Conservation (phyloP, 73 alveolate genomes). For the Effrenium voratum region DNA sequence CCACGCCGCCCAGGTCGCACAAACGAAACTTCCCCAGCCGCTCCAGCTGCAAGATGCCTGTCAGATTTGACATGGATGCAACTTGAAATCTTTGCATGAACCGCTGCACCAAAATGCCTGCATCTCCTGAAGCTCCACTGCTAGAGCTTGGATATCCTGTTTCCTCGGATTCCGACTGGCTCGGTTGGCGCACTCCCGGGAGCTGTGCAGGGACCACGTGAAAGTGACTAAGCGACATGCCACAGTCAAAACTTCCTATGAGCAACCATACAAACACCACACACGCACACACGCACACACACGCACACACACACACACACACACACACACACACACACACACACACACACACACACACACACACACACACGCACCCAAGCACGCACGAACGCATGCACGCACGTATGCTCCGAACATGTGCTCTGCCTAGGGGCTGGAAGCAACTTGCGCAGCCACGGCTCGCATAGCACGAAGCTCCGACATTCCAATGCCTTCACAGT, state of each 20-base stretch:
- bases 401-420: neutral
- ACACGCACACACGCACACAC: neutral
- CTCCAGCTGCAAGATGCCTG: slow-evolving; percentile 64
- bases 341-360: neutral
- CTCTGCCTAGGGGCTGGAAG: neutral
- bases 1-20: slow-evolving; percentile 11
- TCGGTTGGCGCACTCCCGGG: too few relatives aligned
- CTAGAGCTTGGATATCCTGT: too few relatives aligned
- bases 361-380: neutral
- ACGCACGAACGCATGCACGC: neutral
- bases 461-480: too few relatives aligned
- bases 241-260: neutral
- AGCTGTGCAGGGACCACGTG: neutral
- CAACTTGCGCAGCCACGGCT: slow-evolving; percentile 14
- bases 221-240: neutral
- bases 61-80: neutral
- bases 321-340: neutral
- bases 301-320: neutral
- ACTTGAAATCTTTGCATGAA: neutral
- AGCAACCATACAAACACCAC: neutral
- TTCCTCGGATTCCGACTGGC: neutral
- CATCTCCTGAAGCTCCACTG: neutral
- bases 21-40: slow-evolving; percentile 71
- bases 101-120: neutral
- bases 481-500: neutral